Base-by-base conservation (phyloP, 805 yeast species). In the Candida ponderosae region DNA sequence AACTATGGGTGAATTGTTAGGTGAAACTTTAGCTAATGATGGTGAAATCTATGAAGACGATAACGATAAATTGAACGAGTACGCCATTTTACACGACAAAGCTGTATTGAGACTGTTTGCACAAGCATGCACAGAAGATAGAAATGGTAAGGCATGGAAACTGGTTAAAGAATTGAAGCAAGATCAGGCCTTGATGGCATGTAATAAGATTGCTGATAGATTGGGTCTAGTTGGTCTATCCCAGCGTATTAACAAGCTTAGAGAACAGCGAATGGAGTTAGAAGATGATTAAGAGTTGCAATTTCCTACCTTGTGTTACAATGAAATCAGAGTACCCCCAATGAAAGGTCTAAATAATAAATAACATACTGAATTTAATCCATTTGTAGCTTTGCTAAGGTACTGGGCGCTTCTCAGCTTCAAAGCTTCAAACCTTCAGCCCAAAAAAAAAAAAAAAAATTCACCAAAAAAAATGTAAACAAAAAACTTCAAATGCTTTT, bases 151-250 rank as follows among this genome's bases (percentile, higher is more conserved):
- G 56, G 93, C 95, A 1, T 65, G 76, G 43, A 78, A 81, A 26
- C 56, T 93, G 21, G 88, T 77, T 7, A 70, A 68, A 42, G 76
- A 82, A 50, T 65, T 90, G 47, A 75, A 77, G 47, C 81, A 78
- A 46, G 90, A 83, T 43, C 78, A 81, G 46, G 94, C 95, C 3
- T 62, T 89, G 43, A 71, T 70, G 38, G 96, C 96, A 0, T 96
- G 97, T 1, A 65, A 75, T 13, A 82, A 82, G 59, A 84, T 90
- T 38, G 87, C 96, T 1, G 84, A 84, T 51, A 71, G 96, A 41
- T 70, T 76, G 38, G 80, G 75, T 24, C 56, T 78, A 51, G 60
- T 64, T 14, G 51, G 61, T 1, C 54, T 83, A 41, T 78, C 76
- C 1, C 74, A 70, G 40, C 69, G 69, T 51, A 72, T 81, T 29